Evolutionary conservation across 1,284 basidiomycete genomes (phyloP), one percentile per base, ranked within the genome.

Genomic region (Apiotrichum porosum): DNA sequence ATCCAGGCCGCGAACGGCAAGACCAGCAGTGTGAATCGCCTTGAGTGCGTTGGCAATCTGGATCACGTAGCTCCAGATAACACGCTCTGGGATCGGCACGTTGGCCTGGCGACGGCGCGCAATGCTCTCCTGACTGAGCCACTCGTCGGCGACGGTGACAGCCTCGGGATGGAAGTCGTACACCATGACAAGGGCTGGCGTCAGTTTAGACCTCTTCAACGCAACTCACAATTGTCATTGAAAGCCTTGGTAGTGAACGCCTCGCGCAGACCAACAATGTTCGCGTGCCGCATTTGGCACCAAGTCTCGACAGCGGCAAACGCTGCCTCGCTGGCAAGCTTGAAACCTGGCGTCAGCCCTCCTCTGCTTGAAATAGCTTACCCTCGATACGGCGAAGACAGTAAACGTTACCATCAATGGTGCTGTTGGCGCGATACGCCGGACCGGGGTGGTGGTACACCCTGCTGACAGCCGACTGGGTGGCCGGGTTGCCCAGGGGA

Each of bases 161-260:
- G 91, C 81, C 57, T 85, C 82, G 0, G 95, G 84, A 64, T 95
- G 84, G 68, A 90, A 97, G 49, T 91, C 84, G 68, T 94, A 95
- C 1, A 87, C 89, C 37, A 98, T 85, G 36, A 98, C 84, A 33
- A 99, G 80, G 9, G 94, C n/a, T n/a, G n/a, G n/a, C n/a, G n/a
- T n/a, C n/a, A n/a, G n/a, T n/a, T n/a, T n/a, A n/a, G n/a, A n/a
- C n/a, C n/a, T n/a, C n/a, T n/a, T n/a, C n/a, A n/a, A n/a, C n/a
- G n/a, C n/a, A n/a, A n/a, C n/a, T n/a, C n/a, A n/a, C n/a, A 97
- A 60, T 84, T 85, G 68, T 97, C 95, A 51, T 84, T 83, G 72
- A 98, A 99, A 0, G 88, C 83, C 35, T 86, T 81, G 0, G 93
- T 95, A 0, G 95, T 97, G 75, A 98, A 98, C 0, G 94, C 95